Evolutionary conservation across 208 protist species (phyloP).

Genomic region (Trypanosoma avium): DNA sequence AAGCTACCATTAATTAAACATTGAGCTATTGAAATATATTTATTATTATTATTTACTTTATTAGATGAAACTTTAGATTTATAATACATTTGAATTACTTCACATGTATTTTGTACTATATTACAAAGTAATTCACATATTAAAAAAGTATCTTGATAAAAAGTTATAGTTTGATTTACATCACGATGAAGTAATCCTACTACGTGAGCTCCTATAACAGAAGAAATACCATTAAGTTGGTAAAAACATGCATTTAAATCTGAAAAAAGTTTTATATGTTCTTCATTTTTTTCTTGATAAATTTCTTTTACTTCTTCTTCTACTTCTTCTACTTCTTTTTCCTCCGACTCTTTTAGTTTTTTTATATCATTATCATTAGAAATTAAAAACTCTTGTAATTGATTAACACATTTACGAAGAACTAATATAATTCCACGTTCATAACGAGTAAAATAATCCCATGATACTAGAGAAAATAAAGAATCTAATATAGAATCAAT

Average conservation of each 20-base stretch:
- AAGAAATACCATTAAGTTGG: slow-evolving; percentile 2
- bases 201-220: slow-evolving; percentile 3
- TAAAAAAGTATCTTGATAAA: slow-evolving; percentile 7
- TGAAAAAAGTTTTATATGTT: neutral
- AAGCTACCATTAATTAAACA: slow-evolving; percentile 20
- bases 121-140: slow-evolving; percentile 15
- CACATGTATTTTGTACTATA: slow-evolving; percentile 7
- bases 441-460: slow-evolving; percentile 22
- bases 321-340: no score
- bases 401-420: neutral
- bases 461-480: slow-evolving; percentile 14
- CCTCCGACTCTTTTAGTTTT: no score
- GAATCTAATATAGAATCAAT: slow-evolving; percentile 4
- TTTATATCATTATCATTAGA: no score
- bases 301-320: neutral
- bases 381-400: neutral
- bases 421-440: slow-evolving; percentile 14
- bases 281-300: neutral
- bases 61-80: neutral
- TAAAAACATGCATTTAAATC: slow-evolving; percentile 15
- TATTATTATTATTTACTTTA: neutral
- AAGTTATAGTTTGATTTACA: neutral
- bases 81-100: neutral
- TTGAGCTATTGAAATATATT: neutral
- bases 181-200: neutral